Conservation (phyloP, 1,284 basidiomycete genomes). For the Trametes hirsuta region DNA sequence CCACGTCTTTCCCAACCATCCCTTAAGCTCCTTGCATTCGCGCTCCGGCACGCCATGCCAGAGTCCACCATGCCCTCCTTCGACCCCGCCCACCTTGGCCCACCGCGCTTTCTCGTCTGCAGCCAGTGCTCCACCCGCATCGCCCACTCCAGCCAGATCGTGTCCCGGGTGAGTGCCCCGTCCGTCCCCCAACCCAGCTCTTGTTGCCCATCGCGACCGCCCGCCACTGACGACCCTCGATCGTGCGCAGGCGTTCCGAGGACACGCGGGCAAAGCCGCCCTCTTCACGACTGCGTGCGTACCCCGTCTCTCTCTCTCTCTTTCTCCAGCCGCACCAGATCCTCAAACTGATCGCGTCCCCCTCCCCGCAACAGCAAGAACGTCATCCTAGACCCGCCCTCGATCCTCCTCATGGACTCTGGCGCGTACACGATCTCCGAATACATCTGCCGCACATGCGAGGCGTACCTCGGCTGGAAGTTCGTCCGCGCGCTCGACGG, state of each 20-base stretch:
- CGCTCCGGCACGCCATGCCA: conserved; percentile 3
- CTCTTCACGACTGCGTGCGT: conserved; percentile 50
- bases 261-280: conserved; percentile 35
- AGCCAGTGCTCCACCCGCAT: conserved; percentile 17
- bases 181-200: neutral
- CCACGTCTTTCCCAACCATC: conserved; percentile 7
- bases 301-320: neutral
- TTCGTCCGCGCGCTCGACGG: conserved; percentile 59
- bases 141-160: conserved; percentile 19
- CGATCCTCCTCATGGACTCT: conserved; percentile 59
- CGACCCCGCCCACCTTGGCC: conserved; percentile 11
- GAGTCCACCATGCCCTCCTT: conserved; percentile 6
- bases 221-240: neutral
- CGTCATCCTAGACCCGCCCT: conserved; percentile 30
- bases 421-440: conserved; percentile 67
- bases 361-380: conserved; percentile 23
- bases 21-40: conserved; percentile 6
- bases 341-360: neutral
- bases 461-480: conserved; percentile 61
- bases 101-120: conserved; percentile 19
- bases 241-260: conserved; percentile 31
- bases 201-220: neutral
- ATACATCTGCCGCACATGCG: conserved; percentile 51
- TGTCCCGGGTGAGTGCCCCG: conserved; percentile 19
- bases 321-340: neutral